These are phyloP conservation scores for Sugiyamaella floridensis DNA, from an alignment of 805 yeast species.

Conservation along the genomic window DNA sequence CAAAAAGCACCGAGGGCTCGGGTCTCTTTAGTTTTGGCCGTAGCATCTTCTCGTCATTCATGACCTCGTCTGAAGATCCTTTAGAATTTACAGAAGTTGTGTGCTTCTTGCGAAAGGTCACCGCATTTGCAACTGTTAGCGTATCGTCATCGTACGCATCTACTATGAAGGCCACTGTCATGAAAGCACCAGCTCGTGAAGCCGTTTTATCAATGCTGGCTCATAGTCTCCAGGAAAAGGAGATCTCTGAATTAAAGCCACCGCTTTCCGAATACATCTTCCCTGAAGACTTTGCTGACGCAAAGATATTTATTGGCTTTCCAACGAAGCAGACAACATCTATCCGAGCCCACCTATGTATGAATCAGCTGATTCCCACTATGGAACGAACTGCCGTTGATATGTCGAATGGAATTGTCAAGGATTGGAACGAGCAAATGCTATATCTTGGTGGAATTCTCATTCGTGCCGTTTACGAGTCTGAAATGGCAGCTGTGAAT, in stretches of 20 bases:
- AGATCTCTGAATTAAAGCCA: conserved; percentile 26
- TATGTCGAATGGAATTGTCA: conserved; percentile 35
- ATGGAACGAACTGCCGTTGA: conserved; percentile 39
- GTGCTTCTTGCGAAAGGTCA: conserved; percentile 27
- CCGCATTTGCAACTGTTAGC: conserved; percentile 27
- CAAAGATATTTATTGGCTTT: conserved; percentile 36
- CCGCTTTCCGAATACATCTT: conserved; percentile 32
- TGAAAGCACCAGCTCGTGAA: conserved; percentile 36
- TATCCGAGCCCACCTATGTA: conserved; percentile 31
- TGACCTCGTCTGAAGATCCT: conserved; percentile 27
- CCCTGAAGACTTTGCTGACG: conserved; percentile 31
- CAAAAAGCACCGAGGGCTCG: conserved; percentile 17
- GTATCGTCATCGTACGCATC: conserved; percentile 28
- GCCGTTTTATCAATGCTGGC: conserved; percentile 30
- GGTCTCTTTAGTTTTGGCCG: conserved; percentile 26
- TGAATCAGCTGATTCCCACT: conserved; percentile 37
- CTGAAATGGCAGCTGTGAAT: conserved; percentile 25
- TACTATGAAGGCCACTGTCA: conserved; percentile 31
- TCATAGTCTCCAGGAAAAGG: conserved; percentile 24
- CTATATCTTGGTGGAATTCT: conserved; percentile 34
- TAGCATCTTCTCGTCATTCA: conserved; percentile 25
- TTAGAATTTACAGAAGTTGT: conserved; percentile 25
- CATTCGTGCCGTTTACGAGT: conserved; percentile 31
- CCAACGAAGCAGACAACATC: conserved; percentile 38
- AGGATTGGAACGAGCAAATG: conserved; percentile 36